These are phyloP conservation scores for Mycena latifolia DNA, from an alignment of 768 basidiomycete genomes.

Conservation along the genomic window DNA sequence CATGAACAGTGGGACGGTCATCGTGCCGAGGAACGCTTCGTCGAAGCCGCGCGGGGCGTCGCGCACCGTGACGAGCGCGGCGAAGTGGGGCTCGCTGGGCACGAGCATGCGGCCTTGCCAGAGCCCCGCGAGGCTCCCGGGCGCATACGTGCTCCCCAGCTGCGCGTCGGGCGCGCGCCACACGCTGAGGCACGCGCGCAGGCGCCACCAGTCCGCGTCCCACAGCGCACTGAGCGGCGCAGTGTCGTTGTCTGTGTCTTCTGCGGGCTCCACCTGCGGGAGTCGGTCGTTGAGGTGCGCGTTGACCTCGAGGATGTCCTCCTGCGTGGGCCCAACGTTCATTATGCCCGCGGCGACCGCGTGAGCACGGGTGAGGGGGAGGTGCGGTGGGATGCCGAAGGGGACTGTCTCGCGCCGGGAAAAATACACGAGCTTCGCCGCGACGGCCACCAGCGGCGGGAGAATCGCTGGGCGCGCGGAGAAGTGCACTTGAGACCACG, in stretches of 20 bases:
- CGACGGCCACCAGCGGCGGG: slow-evolving; percentile 62
- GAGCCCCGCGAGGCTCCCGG: slow-evolving; percentile 62
- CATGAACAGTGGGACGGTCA: slow-evolving; percentile 68
- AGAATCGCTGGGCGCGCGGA: slow-evolving; percentile 42
- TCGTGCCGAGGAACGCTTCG: slow-evolving; percentile 41
- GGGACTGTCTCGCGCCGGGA: slow-evolving; percentile 65
- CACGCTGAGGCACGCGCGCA: slow-evolving; percentile 53
- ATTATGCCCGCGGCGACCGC: slow-evolving; percentile 38
- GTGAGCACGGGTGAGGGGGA: slow-evolving; percentile 48
- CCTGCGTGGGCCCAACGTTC: slow-evolving; percentile 60
- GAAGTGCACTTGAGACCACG: slow-evolving; percentile 47
- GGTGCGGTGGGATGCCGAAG: slow-evolving; percentile 55
- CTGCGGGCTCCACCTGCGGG: slow-evolving; percentile 31
- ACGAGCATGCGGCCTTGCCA: slow-evolving; percentile 77
- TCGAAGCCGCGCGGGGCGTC: slow-evolving; percentile 42
- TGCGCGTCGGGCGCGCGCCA: slow-evolving; percentile 25
- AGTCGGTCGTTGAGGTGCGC: slow-evolving; percentile 48
- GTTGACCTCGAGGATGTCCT: slow-evolving; percentile 73
- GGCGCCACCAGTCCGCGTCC: slow-evolving; percentile 68
- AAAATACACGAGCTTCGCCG: slow-evolving; percentile 75
- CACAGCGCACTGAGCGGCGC: slow-evolving; percentile 50
- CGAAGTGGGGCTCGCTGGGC: slow-evolving; percentile 47
- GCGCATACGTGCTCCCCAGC: slow-evolving; percentile 50
- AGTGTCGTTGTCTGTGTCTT: slow-evolving; percentile 14
- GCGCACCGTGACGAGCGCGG: slow-evolving; percentile 39